Evolutionary conservation across 306 rosid species (phyloP), one percentile per base, ranked within the genome.

Genomic region (Cyamopsis tetragonoloba): DNA sequence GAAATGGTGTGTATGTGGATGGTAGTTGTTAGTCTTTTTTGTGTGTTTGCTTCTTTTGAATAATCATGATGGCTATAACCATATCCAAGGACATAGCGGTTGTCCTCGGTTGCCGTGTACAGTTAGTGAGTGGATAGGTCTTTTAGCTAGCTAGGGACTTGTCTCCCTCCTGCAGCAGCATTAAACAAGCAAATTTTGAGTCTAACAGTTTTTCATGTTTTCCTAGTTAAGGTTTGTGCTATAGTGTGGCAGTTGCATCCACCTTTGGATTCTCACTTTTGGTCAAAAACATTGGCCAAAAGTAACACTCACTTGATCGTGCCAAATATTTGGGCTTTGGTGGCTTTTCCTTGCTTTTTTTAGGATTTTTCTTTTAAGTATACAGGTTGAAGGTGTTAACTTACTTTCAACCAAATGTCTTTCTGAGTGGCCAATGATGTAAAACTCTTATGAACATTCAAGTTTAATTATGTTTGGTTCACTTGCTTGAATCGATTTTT

Each of bases 111-210:
- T 48, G 4, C 58, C 17, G 4, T 89, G 96, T 90, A 87, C 91
- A 90, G 95, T 81, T 62, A 84, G 76, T 80, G 95, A 85, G 91
- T 85, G 85, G 95, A 70, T 87, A 77, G 95, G 80, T 81, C 82
- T 75, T 73, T 48, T 79, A 80, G 83, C 77, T 73, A 71, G 76
- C 77, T 73, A 71, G 76, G 83, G 81, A 30, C 73, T 66, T 48
- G 63, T 79, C 83, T 80, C 57, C n/a, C n/a, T n/a, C n/a, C n/a
- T n/a, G n/a, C n/a, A n/a, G n/a, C 69, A 44, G 80, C 78, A 64
- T 49, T 73, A 73, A 83, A 75, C 78, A 73, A 83, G 73, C 78
- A 82, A 73, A 53, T 78, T 86, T 82, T 89, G 85, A 81, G 87
- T 69, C 86, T 80, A 78, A 77, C 86, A 78, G 81, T 82, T 68